These are phyloP conservation scores for Pseudogymnoascus sp. DNA, from an alignment of 2,329 filamentous ascomycete genomes.

Conservation along the genomic window DNA sequence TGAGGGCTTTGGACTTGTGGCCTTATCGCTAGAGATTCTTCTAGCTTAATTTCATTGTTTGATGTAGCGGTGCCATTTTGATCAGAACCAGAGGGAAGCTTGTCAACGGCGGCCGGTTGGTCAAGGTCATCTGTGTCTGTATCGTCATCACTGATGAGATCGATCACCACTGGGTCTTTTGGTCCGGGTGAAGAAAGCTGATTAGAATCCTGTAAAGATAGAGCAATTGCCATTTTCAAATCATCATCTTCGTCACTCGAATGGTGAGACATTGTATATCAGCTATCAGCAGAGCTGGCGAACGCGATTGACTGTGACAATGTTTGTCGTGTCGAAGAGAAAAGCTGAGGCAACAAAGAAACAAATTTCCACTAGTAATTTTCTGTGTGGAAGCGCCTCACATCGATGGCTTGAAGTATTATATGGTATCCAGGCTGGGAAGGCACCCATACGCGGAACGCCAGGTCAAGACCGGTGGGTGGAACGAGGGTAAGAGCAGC, in stretches of 20 bases:
- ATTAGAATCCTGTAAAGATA: constrained; percentile 40
- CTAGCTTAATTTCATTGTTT: neutral
- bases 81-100: neutral
- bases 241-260: constrained; percentile 46
- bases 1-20: neutral
- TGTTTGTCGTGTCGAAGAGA: neutral
- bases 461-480: neutral
- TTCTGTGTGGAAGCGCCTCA: neutral
- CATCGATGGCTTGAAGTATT: neutral
- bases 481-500: neutral
- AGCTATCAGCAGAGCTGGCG: neutral
- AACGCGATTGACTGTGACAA: neutral
- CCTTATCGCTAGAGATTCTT: neutral
- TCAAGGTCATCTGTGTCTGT: constrained; percentile 13
- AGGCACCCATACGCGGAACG: neutral
- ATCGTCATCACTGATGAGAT: constrained; percentile 14
- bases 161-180: neutral
- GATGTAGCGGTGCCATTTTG: neutral
- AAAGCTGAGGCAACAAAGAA: neutral
- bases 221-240: constrained; percentile 51
- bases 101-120: neutral
- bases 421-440: neutral
- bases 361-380: neutral
- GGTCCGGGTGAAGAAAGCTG: neutral
- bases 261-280: constrained; percentile 23